Percentiles rank a stretch among this genome's conserved stretches.
Evolutionary conservation across 805 yeast species (phyloP).

Genomic region (Lipomyces yamadae): DNA sequence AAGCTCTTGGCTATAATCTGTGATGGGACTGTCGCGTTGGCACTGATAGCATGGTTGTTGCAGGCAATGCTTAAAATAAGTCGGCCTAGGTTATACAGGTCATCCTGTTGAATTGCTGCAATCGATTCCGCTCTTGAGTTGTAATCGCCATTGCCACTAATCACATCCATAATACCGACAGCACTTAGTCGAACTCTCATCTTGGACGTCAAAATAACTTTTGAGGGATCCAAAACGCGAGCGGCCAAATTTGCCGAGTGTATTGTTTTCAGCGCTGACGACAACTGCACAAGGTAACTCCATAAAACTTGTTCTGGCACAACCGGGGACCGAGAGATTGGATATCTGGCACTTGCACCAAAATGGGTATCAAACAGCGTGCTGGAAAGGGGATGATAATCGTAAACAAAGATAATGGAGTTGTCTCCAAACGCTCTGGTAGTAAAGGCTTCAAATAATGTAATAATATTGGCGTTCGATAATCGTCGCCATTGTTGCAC

Average conservation of each 20-base stretch:
- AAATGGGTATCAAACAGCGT: slow-evolving; percentile 75
- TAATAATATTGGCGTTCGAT: slow-evolving; percentile 63
- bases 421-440: slow-evolving; percentile 82
- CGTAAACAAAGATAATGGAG: slow-evolving; percentile 78
- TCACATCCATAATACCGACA: slow-evolving; percentile 71
- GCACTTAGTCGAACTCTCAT: slow-evolving; percentile 73
- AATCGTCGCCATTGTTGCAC: slow-evolving; percentile 69
- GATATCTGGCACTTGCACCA: slow-evolving; percentile 50
- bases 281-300: slow-evolving; percentile 75
- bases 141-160: slow-evolving; percentile 48
- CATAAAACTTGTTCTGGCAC: slow-evolving; percentile 72
- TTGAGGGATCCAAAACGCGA: slow-evolving; percentile 65
- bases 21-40: slow-evolving; percentile 10
- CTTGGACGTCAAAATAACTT: slow-evolving; percentile 72
- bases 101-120: slow-evolving; percentile 55
- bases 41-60: slow-evolving; percentile 18
- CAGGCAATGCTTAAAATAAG: slow-evolving; percentile 61
- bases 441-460: slow-evolving; percentile 80
- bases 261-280: slow-evolving; percentile 66
- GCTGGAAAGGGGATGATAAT: slow-evolving; percentile 76
- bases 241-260: slow-evolving; percentile 71
- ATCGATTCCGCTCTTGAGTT: slow-evolving; percentile 39
- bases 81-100: slow-evolving; percentile 63
- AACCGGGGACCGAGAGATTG: slow-evolving; percentile 39
- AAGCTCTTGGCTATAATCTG: slow-evolving; percentile 19